Evolutionary conservation across 176 grass and related monocot species (phyloP).

Genomic region (Tillandsia fasciculata): DNA sequence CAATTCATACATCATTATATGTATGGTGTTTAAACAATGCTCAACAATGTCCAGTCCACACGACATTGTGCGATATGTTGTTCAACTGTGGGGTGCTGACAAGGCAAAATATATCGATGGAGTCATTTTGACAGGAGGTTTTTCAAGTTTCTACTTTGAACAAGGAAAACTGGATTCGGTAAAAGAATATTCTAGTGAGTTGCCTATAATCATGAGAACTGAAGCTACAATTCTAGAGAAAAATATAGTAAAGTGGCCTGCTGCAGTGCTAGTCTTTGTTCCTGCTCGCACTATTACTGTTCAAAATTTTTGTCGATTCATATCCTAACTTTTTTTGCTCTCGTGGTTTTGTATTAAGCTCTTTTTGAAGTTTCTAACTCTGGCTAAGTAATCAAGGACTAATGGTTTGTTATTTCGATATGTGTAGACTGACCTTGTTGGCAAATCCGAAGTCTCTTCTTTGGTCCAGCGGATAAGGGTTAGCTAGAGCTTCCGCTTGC

Average conservation of each 20-base stretch:
- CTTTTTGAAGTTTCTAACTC: neutral
- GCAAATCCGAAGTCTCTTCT: slow-evolving; percentile 62
- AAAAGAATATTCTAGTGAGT: neutral
- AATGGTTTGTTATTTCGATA: neutral
- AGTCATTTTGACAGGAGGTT: too few relatives aligned
- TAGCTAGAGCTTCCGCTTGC: slow-evolving; percentile 2
- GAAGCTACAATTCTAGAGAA: neutral
- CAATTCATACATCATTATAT: neutral
- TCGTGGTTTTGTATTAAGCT: neutral
- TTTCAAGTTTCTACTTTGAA: neutral
- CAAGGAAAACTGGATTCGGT: neutral
- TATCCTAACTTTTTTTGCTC: neutral
- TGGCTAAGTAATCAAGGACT: neutral
- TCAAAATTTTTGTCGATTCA: neutral
- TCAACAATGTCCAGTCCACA: neutral
- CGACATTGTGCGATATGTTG: neutral
- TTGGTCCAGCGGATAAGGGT: slow-evolving; percentile 84
- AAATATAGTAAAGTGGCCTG: neutral
- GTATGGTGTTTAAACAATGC: neutral
- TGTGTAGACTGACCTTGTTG: slow-evolving; percentile 86
- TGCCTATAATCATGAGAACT: slow-evolving; percentile 1
- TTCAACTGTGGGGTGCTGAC: too few relatives aligned
- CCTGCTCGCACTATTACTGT: neutral
- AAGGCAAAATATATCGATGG: too few relatives aligned
- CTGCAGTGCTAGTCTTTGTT: too few relatives aligned